Evolutionary conservation across 1,284 basidiomycete genomes (phyloP), one percentile per base, ranked within the genome.

Genomic region (Xanthoconium separans): DNA sequence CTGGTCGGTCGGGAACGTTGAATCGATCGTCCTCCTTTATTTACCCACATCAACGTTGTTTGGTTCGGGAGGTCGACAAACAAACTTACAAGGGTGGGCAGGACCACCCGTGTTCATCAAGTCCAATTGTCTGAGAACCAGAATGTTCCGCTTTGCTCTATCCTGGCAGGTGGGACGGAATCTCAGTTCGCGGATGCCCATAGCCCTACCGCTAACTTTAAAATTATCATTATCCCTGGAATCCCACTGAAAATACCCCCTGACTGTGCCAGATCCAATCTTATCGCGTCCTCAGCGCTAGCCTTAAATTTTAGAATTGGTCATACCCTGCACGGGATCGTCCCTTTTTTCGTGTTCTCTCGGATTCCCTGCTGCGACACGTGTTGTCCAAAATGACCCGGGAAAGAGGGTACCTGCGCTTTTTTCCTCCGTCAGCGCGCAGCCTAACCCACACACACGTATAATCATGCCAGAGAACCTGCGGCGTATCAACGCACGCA

Each of bases 191-290:
- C 42, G 59, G 51, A 48, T 43, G 30, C 66, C 64, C 64, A 65
- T 61, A 47, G 18, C 61, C 64, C 66, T 46, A 42, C 41, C 22
- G 42, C 36, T 5, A 22, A 33, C 12, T 33, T 6, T 41, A 24
- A 34, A 42, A 22, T 29, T 37, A 60, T 50, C 39, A 18, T 29
- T 37, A 60, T 50, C 39, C 37, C 7, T 4, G 7, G 7, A 27
- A 27, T 27, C 27, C 27, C 46, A 41, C 12, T 29, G 39, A 57
- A 51, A 58, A 55, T 53, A 40, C 40, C 51, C 49, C 46, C 42
- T 22, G 43, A 51, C 43, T 9, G 18, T 20, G 44, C n/a, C 27
- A 65, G 66, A 65, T 69, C 58, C 61, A 34, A 59, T 63, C 66
- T 69, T 61, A 63, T 68, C 64, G 47, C 12, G 16, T n/a, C 22